Base-by-base conservation (phyloP, 106 monocot species). In the Allium sativum region DNA sequence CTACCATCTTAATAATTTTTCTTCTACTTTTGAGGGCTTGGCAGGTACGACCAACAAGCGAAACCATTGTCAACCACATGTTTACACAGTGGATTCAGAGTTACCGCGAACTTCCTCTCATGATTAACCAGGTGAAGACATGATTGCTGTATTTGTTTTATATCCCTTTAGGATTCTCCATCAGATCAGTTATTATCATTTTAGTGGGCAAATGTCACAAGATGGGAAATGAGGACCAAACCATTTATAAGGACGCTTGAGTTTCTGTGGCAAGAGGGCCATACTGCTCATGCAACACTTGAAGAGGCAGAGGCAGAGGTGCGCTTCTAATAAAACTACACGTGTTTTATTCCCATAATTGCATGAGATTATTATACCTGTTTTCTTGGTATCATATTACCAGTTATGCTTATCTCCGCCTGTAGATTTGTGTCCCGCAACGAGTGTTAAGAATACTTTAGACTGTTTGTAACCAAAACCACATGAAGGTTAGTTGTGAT, bases 221-320 rank as follows among this genome's bases (percentile, higher is more conserved):
- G 96, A 84, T 98, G 96, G 96, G 96, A 98, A 74, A 91, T 91
- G 84, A 79, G 96, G 59, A 98, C 96, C 66, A 98, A 98, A 58
- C 96, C 96, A 51, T 98, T 98, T 82, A 76, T 98, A 20, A 82
- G 96, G 77, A 98, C 96, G 45, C 84, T 98, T 48, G 96, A 98
- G 73, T 98, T 98, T 74, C 62, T 98, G 3, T 98, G 96, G 96
- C 96, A 98, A 67, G 96, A 98, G 76, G 96, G 96, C 63, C 96
- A 98, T 75, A 98, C 96, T 55, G 96, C 96, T 74, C 96, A 98
- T 78, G 84, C 87, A 54, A 91, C 84, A n/a, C 74, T 74, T 66
- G 91, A 98, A 45, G 96, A 98, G 67, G 96, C 96, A 15, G 96
- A 98, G 42, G 74, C 78, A 47, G 91, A 98, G 87, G 95, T 96